Percentiles rank a stretch among this genome's conserved stretches.
Conservation (phyloP, 2,329 filamentous ascomycete genomes). For the Alternaria sp. region DNA sequence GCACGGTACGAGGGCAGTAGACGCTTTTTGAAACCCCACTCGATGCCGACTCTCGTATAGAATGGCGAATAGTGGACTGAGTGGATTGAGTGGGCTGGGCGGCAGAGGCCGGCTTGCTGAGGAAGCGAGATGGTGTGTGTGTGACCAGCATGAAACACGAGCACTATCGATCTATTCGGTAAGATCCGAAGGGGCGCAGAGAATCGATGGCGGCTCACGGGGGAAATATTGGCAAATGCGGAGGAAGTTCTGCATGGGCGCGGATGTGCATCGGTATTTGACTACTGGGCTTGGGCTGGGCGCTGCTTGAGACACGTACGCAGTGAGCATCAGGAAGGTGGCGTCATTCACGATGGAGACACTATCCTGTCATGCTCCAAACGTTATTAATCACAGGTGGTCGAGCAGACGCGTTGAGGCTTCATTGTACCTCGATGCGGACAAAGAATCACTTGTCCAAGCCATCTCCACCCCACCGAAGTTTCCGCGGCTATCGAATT, state of each 20-base stretch:
- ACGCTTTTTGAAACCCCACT: conserved; percentile 23
- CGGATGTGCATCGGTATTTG: conserved; percentile 17
- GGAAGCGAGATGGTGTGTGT: conserved; percentile 24
- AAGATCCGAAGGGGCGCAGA: conserved; percentile 20
- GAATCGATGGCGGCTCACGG: conserved; percentile 16
- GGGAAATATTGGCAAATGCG: conserved; percentile 9
- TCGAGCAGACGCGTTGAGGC: conserved; percentile 7
- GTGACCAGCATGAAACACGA: conserved; percentile 16
- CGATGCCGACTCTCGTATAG: conserved; percentile 22
- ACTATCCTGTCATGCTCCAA: neutral
- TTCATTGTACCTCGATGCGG: neutral
- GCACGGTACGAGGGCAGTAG: conserved; percentile 15
- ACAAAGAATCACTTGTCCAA: conserved; percentile 14
- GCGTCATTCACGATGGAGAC: conserved; percentile 9
- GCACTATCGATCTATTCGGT: conserved; percentile 27
- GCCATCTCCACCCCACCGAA: neutral
- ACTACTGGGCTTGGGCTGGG: conserved; percentile 9
- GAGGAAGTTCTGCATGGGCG: conserved; percentile 3
- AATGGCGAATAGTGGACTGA: conserved; percentile 20
- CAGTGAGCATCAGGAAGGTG: conserved; percentile 12
- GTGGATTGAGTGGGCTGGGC: conserved; percentile 17
- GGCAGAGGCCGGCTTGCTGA: conserved; percentile 26
- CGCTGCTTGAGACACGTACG: conserved; percentile 15
- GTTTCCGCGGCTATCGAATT: conserved; percentile 7
- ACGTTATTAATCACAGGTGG: conserved; percentile 1